Evolutionary conservation across 2,329 filamentous ascomycete genomes (phyloP), one percentile per base, ranked within the genome.

Genomic region (Thielaviopsis punctulata): DNA sequence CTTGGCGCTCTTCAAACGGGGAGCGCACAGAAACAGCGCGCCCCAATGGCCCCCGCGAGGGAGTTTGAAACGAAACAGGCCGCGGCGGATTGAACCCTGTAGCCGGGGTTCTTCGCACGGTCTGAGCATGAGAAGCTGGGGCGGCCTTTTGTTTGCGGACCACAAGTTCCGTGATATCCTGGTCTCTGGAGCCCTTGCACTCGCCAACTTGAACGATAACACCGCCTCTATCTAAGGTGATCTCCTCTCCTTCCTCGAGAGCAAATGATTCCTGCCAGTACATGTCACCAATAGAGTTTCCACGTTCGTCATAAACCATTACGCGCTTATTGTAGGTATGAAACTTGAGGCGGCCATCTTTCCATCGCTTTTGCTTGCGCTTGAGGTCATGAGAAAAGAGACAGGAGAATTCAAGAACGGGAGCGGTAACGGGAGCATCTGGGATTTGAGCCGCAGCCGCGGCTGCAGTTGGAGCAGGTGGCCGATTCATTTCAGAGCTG

Each of bases 341-440:
- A 58, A 83, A 94, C 57, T 83, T 84, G 56, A 95, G 76, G 49
- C 80, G 80, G 33, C 90, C 89, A 80, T 95, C 89, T 61, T 94
- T 86, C 89, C 89, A 95, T 56, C 86, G 74, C 64, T 95, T 95
- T 59, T 86, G 81, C 68, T 95, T 95, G 52, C 86, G 80, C 49
- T 80, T 79, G 43, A 94, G 65, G 62, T 95, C 89, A 62, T 86
- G 79, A 1, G 88, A 93, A 66, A 86, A 95, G 4, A 95, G 79
- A 64, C 89, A 95, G 56, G 78, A 75, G 64, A 83, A 93, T 61
- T 93, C 87, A 61, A 84, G 71, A 39, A 95, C 87, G 0, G 77
- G 73, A 1, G 88, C 86, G 19, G 80, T 83, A 59, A 77, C 80
- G 59, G 80, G 76, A 15, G 36, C 19, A 19, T n/a, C n/a, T n/a